Evolutionary conservation across 2,329 filamentous ascomycete species (phyloP).

Genomic region (Stachybotrys chartarum): DNA sequence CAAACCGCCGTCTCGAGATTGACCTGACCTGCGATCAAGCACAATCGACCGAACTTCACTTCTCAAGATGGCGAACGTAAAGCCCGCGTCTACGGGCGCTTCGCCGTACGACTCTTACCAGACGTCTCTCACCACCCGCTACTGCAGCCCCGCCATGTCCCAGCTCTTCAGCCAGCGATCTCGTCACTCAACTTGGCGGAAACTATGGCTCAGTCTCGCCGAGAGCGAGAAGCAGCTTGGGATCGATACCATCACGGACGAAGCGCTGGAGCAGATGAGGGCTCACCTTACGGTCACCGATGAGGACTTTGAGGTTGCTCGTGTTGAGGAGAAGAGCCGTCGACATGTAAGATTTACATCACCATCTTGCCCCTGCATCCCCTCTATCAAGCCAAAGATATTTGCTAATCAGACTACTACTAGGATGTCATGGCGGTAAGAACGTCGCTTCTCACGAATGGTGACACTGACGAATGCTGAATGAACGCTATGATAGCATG

Average conservation of each 20-base stretch:
- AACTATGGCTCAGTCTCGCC: constrained; percentile 80
- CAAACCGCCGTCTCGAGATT: no score
- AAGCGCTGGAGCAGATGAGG: constrained; percentile 72
- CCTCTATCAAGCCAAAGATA: not conserved
- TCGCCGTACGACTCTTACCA: constrained; percentile 35
- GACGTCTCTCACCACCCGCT: constrained; percentile 64
- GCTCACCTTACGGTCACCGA: constrained; percentile 69
- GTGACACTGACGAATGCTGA: not conserved
- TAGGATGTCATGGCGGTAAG: constrained; percentile 51
- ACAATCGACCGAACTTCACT: no score
- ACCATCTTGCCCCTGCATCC: not conserved
- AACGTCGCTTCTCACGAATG: constrained; percentile 4
- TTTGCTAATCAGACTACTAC: constrained; percentile 3
- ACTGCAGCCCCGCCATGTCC: constrained; percentile 69
- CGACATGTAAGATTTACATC: constrained; percentile 38
- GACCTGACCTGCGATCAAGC: no score
- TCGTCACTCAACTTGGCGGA: constrained; percentile 71
- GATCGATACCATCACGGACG: constrained; percentile 58
- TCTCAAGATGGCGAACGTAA: no score
- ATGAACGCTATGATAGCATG: constrained; percentile 37
- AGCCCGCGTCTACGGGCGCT: not conserved
- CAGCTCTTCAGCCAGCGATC: constrained; percentile 72
- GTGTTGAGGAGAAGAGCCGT: constrained; percentile 67
- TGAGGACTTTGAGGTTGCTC: constrained; percentile 67
- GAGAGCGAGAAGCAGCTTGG: constrained; percentile 77